A percentile compares a stretch with the other conserved stretches of the same genome.
Conservation (phyloP, 495 filamentous ascomycete species). For the Penicillium malachiteum region DNA sequence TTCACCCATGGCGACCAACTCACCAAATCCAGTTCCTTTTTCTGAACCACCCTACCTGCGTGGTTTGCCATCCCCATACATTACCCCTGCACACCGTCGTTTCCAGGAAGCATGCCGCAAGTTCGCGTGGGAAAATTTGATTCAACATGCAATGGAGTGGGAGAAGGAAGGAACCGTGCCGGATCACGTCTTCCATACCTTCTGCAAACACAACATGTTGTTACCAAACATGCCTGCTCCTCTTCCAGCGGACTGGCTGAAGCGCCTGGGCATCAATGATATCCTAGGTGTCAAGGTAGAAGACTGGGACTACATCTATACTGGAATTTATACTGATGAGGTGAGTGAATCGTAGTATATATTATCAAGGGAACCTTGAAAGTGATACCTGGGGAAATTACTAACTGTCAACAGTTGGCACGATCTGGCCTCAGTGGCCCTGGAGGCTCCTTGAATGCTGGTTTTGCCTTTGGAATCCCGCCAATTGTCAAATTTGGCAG, state of each 20-base stretch:
- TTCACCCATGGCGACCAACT: conserved; percentile 33
- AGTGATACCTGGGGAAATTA: neutral
- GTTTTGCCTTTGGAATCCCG: conserved; percentile 69
- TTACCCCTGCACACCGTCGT: conserved; percentile 54
- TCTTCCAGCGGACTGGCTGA: conserved; percentile 65
- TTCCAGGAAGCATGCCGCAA: conserved; percentile 69
- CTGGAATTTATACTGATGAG: conserved; percentile 67
- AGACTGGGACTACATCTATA: conserved; percentile 73
- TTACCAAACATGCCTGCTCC: conserved; percentile 64
- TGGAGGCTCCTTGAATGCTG: conserved; percentile 58
- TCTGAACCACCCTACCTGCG: conserved; percentile 70
- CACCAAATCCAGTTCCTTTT: conserved; percentile 59
- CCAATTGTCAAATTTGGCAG: conserved; percentile 68
- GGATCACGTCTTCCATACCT: conserved; percentile 58
- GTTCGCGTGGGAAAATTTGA: conserved; percentile 60
- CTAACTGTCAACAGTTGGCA: conserved; percentile 45
- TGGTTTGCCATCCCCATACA: conserved; percentile 70
- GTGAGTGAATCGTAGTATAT: conserved; percentile 30
- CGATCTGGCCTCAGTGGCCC: conserved; percentile 65
- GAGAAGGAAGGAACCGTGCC: conserved; percentile 62
- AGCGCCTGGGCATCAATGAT: conserved; percentile 60
- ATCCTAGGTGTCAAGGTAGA: conserved; percentile 70
- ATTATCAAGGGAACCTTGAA: too few relatives aligned
- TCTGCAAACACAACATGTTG: conserved; percentile 62
- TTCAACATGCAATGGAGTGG: conserved; percentile 63